Conservation (phyloP, 768 basidiomycete species). For the Boletus rubroflammeus region DNA sequence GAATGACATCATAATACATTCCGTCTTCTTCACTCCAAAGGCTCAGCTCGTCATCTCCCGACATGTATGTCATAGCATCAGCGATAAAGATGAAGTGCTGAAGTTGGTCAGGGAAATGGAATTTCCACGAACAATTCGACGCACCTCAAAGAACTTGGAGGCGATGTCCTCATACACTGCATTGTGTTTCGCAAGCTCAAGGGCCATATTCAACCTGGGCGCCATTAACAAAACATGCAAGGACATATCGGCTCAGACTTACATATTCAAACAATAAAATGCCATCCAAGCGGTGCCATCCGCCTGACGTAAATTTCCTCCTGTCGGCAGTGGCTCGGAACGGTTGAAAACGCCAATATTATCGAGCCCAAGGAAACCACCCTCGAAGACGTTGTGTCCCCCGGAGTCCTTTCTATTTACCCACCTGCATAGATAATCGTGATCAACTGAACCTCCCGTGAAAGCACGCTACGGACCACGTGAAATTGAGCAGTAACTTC, state of each 20-base stretch:
- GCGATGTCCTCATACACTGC: constrained; percentile 98
- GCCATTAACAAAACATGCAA: constrained; percentile 1
- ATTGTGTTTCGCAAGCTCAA: constrained; percentile 97
- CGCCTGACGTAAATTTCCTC: constrained; percentile 90
- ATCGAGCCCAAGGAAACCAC: constrained; percentile 96
- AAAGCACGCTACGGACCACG: constrained; percentile 56
- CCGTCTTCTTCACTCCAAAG: constrained; percentile 97
- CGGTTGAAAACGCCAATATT: constrained; percentile 99
- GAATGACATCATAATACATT: constrained; percentile 97
- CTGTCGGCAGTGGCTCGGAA: constrained; percentile 93
- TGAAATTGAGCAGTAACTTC: constrained; percentile 94
- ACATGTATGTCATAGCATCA: constrained; percentile 94
- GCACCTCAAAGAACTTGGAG: constrained; percentile 91
- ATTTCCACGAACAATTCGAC: constrained; percentile 6
- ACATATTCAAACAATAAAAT: constrained; percentile 98
- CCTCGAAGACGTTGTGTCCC: constrained; percentile 96
- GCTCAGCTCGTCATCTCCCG: constrained; percentile 72
- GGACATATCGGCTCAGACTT: constrained; percentile 19
- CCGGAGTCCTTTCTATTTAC: constrained; percentile 96
- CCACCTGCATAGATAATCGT: constrained; percentile 57
- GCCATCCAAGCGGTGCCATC: constrained; percentile 99
- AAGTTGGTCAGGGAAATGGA: constrained; percentile 14
- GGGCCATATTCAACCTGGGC: constrained; percentile 87
- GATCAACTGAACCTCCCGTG: background rate
- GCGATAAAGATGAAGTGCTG: constrained; percentile 98